phyloP scores from a whole-genome alignment of 108 stramenopile species.

The Aurantiochytrium sp. region DNA sequence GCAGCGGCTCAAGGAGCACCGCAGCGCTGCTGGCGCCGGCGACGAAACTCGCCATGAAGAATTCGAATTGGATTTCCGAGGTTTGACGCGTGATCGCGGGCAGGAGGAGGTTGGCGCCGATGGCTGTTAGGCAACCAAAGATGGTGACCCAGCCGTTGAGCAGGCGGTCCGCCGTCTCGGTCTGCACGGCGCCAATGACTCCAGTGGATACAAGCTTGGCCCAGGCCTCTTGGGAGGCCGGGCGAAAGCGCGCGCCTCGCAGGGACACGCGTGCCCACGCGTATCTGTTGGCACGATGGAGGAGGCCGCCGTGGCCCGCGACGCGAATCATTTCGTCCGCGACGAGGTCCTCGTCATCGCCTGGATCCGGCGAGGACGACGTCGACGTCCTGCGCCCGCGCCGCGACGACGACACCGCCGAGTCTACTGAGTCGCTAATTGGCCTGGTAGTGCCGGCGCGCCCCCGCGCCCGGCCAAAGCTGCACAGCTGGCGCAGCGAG shows the following conservation, averaged over 20 bases:
- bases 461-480: no score
- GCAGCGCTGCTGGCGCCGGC: not conserved
- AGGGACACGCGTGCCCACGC: slow-evolving; percentile 8
- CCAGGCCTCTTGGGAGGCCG: not conserved
- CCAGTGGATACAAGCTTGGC: not conserved
- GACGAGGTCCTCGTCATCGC: not conserved
- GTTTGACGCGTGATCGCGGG: not conserved
- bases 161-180: not conserved
- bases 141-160: not conserved
- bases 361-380: no score
- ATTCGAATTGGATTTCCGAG: not conserved
- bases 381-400: no score
- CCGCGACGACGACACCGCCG: no score
- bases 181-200: not conserved
- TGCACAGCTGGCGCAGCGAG: not conserved
- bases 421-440: no score
- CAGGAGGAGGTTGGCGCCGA: not conserved
- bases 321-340: not conserved
- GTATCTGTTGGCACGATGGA: not conserved
- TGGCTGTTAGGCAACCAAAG: slow-evolving; percentile 1
- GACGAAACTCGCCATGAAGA: not conserved
- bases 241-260: not conserved
- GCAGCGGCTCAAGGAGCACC: slow-evolving; percentile 1
- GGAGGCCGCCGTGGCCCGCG: not conserved
- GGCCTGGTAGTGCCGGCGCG: no score